These are phyloP conservation scores for Pisolithus tinctorius DNA, from an alignment of 768 basidiomycete genomes.

Conservation along the genomic window DNA sequence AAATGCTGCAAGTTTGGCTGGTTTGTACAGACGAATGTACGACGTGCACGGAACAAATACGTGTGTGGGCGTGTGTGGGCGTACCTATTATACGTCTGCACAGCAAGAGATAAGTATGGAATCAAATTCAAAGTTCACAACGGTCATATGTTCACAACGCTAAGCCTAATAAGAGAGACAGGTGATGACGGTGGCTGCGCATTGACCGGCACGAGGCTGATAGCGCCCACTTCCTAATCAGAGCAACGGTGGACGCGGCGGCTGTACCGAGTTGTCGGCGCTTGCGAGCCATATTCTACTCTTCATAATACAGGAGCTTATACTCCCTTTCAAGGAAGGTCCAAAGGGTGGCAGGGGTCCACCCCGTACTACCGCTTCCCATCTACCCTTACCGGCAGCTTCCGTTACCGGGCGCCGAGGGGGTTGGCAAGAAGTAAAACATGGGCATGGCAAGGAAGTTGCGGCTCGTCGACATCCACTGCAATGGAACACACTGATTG, in stretches of 20 bases:
- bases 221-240: conserved; percentile 11
- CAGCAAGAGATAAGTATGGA: too few relatives aligned
- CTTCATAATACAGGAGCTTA: background rate
- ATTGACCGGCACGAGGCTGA: background rate
- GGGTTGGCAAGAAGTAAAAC: background rate
- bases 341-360: conserved; percentile 17
- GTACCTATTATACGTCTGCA: too few relatives aligned
- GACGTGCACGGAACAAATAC: too few relatives aligned
- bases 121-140: too few relatives aligned
- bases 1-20: too few relatives aligned
- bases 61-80: too few relatives aligned
- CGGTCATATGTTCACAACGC: background rate
- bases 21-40: too few relatives aligned
- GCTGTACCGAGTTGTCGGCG: conserved; percentile 17
- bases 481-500: background rate
- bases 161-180: background rate
- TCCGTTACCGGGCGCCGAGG: conserved; percentile 9
- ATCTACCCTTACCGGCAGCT: background rate
- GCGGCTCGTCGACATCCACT: background rate
- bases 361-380: background rate
- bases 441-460: background rate
- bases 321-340: background rate
- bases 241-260: conserved; percentile 10
- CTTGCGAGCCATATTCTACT: conserved; percentile 1
- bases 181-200: background rate